Percentiles rank a stretch among this genome's conserved stretches.
phyloP scores from a whole-genome alignment of 176 grass and related monocot species.

The Tuctoria greenei region DNA sequence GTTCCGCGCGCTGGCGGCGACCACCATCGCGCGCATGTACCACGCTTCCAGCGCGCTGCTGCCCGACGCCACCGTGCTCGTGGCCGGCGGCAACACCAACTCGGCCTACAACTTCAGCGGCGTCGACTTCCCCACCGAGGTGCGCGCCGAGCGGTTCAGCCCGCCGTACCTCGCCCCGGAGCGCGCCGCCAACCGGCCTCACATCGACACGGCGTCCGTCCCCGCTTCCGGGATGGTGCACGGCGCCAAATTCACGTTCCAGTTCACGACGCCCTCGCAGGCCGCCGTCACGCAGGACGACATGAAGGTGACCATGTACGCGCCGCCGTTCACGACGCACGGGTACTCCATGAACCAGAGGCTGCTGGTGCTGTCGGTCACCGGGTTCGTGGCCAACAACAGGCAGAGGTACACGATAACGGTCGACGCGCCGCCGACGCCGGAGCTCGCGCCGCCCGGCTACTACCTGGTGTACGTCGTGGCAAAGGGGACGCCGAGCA shows the following conservation, averaged over 20 bases:
- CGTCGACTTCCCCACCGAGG: conserved; percentile 70
- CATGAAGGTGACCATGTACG: conserved; percentile 76
- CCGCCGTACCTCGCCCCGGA: conserved; percentile 70
- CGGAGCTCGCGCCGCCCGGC: conserved; percentile 61
- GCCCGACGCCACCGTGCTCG: conserved; percentile 73
- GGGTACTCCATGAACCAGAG: conserved; percentile 89
- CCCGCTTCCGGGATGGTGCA: conserved; percentile 45
- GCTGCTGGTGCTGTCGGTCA: conserved; percentile 54
- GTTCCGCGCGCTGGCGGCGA: conserved; percentile 50
- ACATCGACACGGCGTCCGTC: conserved; percentile 41
- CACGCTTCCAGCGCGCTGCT: conserved; percentile 77
- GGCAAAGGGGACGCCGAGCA: conserved; percentile 63
- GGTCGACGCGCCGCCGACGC: conserved; percentile 39
- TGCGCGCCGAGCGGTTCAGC: conserved; percentile 67
- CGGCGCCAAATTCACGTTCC: conserved; percentile 41
- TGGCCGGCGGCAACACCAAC: conserved; percentile 84
- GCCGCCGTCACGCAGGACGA: conserved; percentile 22
- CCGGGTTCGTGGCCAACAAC: conserved; percentile 8
- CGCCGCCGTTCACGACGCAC: conserved; percentile 84
- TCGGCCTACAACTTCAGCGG: conserved; percentile 61
- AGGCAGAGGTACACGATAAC: background rate
- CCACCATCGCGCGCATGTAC: conserved; percentile 69
- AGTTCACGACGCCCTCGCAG: conserved; percentile 32
- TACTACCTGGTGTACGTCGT: conserved; percentile 71
- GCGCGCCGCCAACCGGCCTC: conserved; percentile 32